These are phyloP conservation scores for Aspergillus heteromorphus DNA, from an alignment of 495 filamentous ascomycete genomes.

Conservation along the genomic window DNA sequence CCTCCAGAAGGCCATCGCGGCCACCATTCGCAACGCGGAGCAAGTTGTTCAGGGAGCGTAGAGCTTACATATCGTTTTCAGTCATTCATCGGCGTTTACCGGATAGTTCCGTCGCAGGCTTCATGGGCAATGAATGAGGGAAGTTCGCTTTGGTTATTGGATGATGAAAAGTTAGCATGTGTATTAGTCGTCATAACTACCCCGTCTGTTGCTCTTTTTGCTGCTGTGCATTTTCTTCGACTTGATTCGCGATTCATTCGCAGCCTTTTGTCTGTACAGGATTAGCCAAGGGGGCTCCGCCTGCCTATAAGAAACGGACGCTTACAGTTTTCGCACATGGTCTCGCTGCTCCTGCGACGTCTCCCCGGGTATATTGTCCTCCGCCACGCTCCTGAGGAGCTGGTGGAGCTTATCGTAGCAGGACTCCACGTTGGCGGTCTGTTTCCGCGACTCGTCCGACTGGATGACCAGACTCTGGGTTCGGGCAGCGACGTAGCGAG, in stretches of 20 bases:
- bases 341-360: constrained; percentile 54
- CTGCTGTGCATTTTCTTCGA: constrained; percentile 70
- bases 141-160: constrained; percentile 12
- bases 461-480: constrained; percentile 64
- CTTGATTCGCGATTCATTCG: constrained; percentile 64
- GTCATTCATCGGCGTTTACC: constrained; percentile 14
- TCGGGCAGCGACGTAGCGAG: constrained; percentile 63
- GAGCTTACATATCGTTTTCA: neutral
- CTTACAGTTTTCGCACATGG: constrained; percentile 62
- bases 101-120: constrained; percentile 3
- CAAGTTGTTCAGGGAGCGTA: constrained; percentile 22
- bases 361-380: constrained; percentile 55
- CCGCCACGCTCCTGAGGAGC: constrained; percentile 49
- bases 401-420: constrained; percentile 60
- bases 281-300: constrained; percentile 4
- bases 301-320: neutral
- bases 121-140: neutral
- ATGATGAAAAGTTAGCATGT: constrained; percentile 18
- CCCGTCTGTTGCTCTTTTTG: constrained; percentile 71
- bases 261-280: constrained; percentile 57
- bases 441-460: constrained; percentile 60
- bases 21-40: constrained; percentile 46
- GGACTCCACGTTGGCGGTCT: constrained; percentile 56
- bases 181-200: constrained; percentile 39
- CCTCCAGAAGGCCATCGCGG: constrained; percentile 58